Base-by-base conservation (phyloP, 495 filamentous ascomycete genomes). In the Penicillium bovifimosum region DNA sequence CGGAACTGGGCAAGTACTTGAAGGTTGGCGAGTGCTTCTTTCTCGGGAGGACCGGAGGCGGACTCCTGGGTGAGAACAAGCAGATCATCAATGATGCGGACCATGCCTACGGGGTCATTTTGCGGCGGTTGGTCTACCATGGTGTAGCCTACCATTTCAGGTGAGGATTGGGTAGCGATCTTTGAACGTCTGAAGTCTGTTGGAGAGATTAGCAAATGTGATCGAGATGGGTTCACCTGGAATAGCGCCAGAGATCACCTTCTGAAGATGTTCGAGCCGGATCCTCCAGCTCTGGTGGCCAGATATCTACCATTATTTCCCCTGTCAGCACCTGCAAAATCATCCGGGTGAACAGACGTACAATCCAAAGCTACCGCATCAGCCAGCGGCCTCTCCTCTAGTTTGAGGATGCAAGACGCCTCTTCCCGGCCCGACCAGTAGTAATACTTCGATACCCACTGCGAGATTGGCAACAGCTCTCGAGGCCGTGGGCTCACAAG, bases 281-380 rank as follows among this genome's bases (percentile, higher is more conserved):
- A 31, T 31, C 9, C 16, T 43, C 26, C 5, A 43, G 33, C 42
- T 57, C 48, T 16, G 41, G 41, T 11, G 54, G 47, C 47, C 54
- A 56, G 27, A 56, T 52, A n/a, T 49, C 54, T 57, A 57, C 35
- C 35, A 47, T 41, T 24, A 47, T 41, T 24, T 52, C 35, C 28
- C 29, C 29, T 26, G 54, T 57, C 42, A 58, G 46, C 41, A 39
- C 56, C 14, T 41, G 17, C 40, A 51, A 24, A 17, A 58, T 41
- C 31, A 53, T 52, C 36, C 44, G 28, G 28, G 33, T 20, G 45
- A 46, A 32, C 38, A 48, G 34, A 40, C 45, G 33, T 47, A 58
- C 33, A 54, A n/a, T 59, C 56, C 31, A 59, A 59, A 35, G 56
- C 47, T 42, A 35, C 47, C 7, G 52, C 28, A 52, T 48, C 47